Percentiles rank a stretch among this genome's conserved stretches.
phyloP scores from a whole-genome alignment of 805 yeast species.

The Yarrowia sp. region DNA sequence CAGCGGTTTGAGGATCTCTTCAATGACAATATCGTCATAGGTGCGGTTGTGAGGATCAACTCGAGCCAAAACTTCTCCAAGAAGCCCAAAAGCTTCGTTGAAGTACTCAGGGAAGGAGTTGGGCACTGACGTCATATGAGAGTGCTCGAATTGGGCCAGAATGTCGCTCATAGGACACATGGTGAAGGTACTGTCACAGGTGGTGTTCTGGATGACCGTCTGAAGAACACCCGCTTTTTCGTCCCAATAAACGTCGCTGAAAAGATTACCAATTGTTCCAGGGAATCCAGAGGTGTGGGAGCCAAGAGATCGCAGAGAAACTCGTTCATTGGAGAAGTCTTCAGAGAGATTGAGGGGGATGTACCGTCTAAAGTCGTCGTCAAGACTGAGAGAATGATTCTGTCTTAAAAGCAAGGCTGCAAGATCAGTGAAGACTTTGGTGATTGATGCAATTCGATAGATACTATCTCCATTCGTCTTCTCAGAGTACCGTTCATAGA shows the following conservation, averaged over 20 bases:
- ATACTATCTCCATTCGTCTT: constrained; percentile 5
- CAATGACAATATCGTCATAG: constrained; percentile 1
- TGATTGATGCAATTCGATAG: constrained; percentile 19
- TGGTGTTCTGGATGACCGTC: neutral
- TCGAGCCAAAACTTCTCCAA: constrained; percentile 1
- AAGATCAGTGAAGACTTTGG: constrained; percentile 25
- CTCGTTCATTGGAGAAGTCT: constrained; percentile 5
- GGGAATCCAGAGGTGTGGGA: constrained; percentile 33
- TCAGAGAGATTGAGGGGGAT: neutral
- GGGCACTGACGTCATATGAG: constrained; percentile 7
- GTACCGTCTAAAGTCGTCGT: constrained; percentile 14
- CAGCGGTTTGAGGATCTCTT: constrained; percentile 14
- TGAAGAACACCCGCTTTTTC: neutral
- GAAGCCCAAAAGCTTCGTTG: constrained; percentile 16
- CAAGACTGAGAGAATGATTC: constrained; percentile 5
- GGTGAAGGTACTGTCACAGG: neutral
- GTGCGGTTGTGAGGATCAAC: constrained; percentile 2
- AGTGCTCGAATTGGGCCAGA: constrained; percentile 5
- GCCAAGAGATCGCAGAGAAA: constrained; percentile 5
- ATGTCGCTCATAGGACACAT: constrained; percentile 11
- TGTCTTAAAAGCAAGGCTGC: too few species aligned
- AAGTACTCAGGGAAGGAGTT: constrained; percentile 32
- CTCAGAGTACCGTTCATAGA: constrained; percentile 18
- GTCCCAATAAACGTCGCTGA: constrained; percentile 9
- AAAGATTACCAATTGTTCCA: constrained; percentile 1